Conservation (phyloP, 2,329 filamentous ascomycete species). For the Lachnellula occidentalis region DNA sequence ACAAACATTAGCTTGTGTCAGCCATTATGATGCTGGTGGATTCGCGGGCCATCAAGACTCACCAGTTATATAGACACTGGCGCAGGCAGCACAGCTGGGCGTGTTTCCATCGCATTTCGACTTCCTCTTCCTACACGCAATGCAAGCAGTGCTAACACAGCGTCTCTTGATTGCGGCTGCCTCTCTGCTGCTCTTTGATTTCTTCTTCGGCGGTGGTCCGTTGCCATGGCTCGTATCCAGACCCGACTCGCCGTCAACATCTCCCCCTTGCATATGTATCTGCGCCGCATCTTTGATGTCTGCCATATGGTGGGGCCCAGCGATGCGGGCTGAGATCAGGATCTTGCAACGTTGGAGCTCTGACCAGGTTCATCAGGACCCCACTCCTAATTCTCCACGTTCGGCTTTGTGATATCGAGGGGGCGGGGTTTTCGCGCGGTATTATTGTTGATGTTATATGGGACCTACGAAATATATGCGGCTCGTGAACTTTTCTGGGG, state of each 20-base stretch:
- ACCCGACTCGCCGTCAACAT: conserved; percentile 6
- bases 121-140: conserved; percentile 73
- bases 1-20: conserved; percentile 1
- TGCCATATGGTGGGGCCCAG: conserved; percentile 11
- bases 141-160: conserved; percentile 79
- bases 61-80: conserved; percentile 78
- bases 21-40: neutral
- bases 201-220: conserved; percentile 22
- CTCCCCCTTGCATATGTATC: conserved; percentile 11
- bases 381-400: too few species aligned
- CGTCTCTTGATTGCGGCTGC: conserved; percentile 51
- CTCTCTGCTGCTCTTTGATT: conserved; percentile 28
- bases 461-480: too few species aligned
- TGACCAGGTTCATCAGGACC: too few species aligned
- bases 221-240: neutral
- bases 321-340: neutral
- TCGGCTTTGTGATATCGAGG: too few species aligned
- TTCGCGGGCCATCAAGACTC: conserved; percentile 4
- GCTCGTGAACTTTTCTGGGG: too few species aligned
- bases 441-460: too few species aligned
- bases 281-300: conserved; percentile 17
- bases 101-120: conserved; percentile 89
- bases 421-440: too few species aligned
- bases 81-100: conserved; percentile 91
- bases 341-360: too few species aligned